A percentile compares a stretch with the other conserved stretches of the same genome.
These are phyloP conservation scores for Flaveria floridana DNA, from an alignment of 140 eudicot genomes.

Conservation along the genomic window DNA sequence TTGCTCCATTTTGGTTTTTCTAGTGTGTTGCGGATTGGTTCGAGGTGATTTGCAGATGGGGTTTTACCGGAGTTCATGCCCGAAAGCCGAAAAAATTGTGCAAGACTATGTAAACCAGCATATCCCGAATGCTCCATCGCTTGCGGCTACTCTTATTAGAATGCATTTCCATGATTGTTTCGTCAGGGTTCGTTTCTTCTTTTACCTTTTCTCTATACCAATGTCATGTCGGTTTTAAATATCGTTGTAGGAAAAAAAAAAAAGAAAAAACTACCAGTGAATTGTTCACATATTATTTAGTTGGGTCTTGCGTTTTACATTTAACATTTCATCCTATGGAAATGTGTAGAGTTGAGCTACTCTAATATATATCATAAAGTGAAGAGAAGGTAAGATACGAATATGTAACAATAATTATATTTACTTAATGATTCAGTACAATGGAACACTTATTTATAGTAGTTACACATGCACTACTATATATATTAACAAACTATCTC, in stretches of 20 bases:
- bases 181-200: conserved; percentile 52
- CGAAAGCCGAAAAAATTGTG: conserved; percentile 74
- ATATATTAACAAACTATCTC: too few relatives aligned
- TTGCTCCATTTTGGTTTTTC: conserved; percentile 29
- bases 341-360: too few relatives aligned
- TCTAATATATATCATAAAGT: too few relatives aligned
- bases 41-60: conserved; percentile 45
- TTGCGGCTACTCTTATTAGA: conserved; percentile 63
- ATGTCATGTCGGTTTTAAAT: not conserved
- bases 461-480: too few relatives aligned
- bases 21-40: conserved; percentile 35
- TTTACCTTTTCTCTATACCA: not conserved
- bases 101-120: conserved; percentile 56
- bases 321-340: too few relatives aligned
- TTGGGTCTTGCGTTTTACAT: not conserved
- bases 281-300: not conserved
- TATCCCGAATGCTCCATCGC: conserved; percentile 71
- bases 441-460: too few relatives aligned
- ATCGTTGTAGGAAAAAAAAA: too few relatives aligned
- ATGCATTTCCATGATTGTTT: conserved; percentile 90
- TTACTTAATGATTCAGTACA: too few relatives aligned
- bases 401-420: too few relatives aligned
- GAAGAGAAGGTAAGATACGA: too few relatives aligned
- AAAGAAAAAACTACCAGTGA: too few relatives aligned
- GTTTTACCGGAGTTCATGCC: conserved; percentile 59